A percentile compares a stretch with the other conserved stretches of the same genome.
phyloP scores from a whole-genome alignment of 345 rosid species.

The Lagerstroemia speciosa region DNA sequence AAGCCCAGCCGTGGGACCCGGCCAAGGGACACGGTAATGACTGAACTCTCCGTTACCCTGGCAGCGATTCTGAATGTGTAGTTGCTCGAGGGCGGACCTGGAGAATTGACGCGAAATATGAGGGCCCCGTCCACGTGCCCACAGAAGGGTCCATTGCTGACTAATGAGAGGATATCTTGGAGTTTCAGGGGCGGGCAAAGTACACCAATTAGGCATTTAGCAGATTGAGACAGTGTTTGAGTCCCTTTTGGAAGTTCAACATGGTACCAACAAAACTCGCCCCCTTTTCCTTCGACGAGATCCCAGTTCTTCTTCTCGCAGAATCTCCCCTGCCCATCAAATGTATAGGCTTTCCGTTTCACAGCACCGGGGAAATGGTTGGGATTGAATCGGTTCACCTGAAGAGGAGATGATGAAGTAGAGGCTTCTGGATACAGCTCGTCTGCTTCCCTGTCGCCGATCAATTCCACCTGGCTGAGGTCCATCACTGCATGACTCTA shows the following conservation, averaged over 20 bases:
- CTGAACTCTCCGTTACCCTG: conserved; percentile 80
- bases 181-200: conserved; percentile 95
- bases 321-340: conserved; percentile 69
- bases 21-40: conserved; percentile 85
- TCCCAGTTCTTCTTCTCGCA: conserved; percentile 75
- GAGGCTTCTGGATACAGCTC: conserved; percentile 38
- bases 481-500: conserved; percentile 30
- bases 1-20: conserved; percentile 87
- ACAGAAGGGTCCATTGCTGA: conserved; percentile 91
- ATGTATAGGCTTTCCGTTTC: conserved; percentile 72
- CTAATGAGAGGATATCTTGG: conserved; percentile 89
- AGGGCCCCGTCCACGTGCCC: conserved; percentile 85
- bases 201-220: conserved; percentile 74
- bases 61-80: conserved; percentile 87
- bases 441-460: conserved; percentile 34
- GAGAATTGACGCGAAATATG: conserved; percentile 92
- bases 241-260: conserved; percentile 80
- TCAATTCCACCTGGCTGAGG: conserved; percentile 27
- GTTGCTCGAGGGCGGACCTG: conserved; percentile 68
- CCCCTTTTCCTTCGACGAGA: conserved; percentile 58
- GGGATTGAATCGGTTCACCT: conserved; percentile 10
- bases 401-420: conserved; percentile 14
- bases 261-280: conserved; percentile 95
- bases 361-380: conserved; percentile 53
- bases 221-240: conserved; percentile 70